Evolutionary conservation across 768 basidiomycete genomes (phyloP).

Genomic region (Rhizopogon vulgaris): DNA sequence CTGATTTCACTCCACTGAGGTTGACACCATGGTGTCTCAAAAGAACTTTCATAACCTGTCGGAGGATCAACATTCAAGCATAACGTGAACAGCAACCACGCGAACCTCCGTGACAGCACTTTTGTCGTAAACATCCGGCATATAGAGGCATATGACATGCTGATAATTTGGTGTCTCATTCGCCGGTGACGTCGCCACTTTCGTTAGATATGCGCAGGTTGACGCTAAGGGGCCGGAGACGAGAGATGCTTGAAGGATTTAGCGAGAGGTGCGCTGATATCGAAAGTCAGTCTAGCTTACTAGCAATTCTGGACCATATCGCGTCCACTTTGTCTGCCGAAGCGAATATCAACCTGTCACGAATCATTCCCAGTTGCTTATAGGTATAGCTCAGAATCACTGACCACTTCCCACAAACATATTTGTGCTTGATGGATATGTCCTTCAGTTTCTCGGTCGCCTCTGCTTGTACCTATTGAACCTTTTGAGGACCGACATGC

Average conservation of each 20-base stretch:
- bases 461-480: constrained; percentile 48
- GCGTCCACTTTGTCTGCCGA: constrained; percentile 54
- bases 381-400: background rate
- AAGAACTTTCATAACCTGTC: constrained; percentile 60
- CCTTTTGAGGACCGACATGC: background rate
- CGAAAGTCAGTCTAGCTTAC: constrained; percentile 29
- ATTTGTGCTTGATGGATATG: constrained; percentile 50
- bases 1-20: constrained; percentile 64
- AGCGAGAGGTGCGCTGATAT: background rate
- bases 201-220: constrained; percentile 50
- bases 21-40: constrained; percentile 59
- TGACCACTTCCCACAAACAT: constrained; percentile 65
- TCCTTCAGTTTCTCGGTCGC: constrained; percentile 53
- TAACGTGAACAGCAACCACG: background rate
- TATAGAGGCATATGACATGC: constrained; percentile 66
- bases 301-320: constrained; percentile 57
- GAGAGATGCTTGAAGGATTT: constrained; percentile 44
- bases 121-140: constrained; percentile 69
- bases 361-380: background rate
- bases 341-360: constrained; percentile 61
- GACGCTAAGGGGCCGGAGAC: constrained; percentile 55
- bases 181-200: constrained; percentile 60
- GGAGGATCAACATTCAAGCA: background rate
- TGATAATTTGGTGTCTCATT: constrained; percentile 43
- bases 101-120: constrained; percentile 47